Evolutionary conservation across 352 stramenopile species (phyloP), one percentile per base, ranked within the genome.

Genomic region (Pythium myriotylum): DNA sequence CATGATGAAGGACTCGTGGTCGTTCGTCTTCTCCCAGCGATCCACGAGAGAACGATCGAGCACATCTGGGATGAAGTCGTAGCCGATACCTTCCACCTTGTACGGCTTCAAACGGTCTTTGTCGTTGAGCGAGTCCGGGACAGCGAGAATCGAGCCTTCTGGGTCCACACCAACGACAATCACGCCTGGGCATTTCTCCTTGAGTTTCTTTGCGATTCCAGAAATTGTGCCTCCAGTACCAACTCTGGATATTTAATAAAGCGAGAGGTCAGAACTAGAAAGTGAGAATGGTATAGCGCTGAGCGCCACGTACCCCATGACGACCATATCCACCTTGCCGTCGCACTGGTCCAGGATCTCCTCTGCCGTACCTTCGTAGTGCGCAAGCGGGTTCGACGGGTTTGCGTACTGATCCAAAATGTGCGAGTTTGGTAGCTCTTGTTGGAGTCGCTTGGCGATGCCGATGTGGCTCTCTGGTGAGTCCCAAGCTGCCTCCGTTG

Each of bases 341-440:
- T 95, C 85, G 22, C 88, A 93, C 62, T 98, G 89, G 17, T 90
- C 66, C 55, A 97, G 76, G 56, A 99, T 90, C 79, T 99, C 96
- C 61, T 97, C 89, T 0, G 91, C 96, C 27, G 96, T 99, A 51
- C 84, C 95, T 58, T 99, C 89, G 61, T 97, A 97, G 73, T 99
- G 96, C 23, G 95, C 92, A 41, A 97, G 70, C 8, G 95, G 94
- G 84, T 99, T 99, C 14, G 88, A 92, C 6, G 84, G 85, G 74
- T 99, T 99, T 13, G 83, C 75, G 69, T 98, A 99, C 67, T 99
- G 96, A 75, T 99, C 92, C 8, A 99, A 71, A 64, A 99, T 98
- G 62, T 98, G 92, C 20, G 85, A 86, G 68, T 98, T 98, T 16
- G 91, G 90, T 17, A 98, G 88, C 67, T 98, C 92, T 13, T 75